These are phyloP conservation scores for Ramaria rubella DNA, from an alignment of 768 basidiomycete species.

Conservation along the genomic window DNA sequence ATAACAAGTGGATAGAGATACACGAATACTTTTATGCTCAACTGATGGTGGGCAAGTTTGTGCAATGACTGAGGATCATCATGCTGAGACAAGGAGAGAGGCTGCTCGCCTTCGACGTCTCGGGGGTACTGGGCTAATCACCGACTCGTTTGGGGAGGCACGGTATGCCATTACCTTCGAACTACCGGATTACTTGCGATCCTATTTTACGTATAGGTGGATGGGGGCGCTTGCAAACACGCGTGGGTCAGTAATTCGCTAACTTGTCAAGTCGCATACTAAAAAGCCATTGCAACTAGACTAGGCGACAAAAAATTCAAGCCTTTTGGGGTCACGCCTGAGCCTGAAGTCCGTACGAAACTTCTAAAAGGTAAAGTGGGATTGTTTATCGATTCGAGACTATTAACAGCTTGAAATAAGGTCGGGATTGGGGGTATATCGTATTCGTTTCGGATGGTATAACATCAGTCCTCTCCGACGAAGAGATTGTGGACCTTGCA, in stretches of 20 bases:
- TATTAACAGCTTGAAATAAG: conserved; percentile 34
- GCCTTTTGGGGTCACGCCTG: conserved; percentile 84
- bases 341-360: conserved; percentile 78
- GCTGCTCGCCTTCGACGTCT: conserved; percentile 77
- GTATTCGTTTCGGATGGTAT: conserved; percentile 92
- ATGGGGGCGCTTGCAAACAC: conserved; percentile 95
- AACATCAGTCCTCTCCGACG: conserved; percentile 84
- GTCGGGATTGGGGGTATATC: conserved; percentile 78
- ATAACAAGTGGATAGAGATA: conserved; percentile 54
- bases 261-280: neutral
- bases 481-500: conserved; percentile 89
- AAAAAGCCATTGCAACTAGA: conserved; percentile 24
- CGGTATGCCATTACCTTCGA: conserved; percentile 40
- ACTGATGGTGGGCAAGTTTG: conserved; percentile 65
- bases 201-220: conserved; percentile 47
- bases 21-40: conserved; percentile 77
- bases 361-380: conserved; percentile 65
- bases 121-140: conserved; percentile 85
- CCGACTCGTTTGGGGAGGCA: conserved; percentile 91
- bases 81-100: conserved; percentile 88
- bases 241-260: conserved; percentile 47
- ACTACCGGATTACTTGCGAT: neutral
- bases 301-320: conserved; percentile 88
- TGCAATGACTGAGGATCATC: conserved; percentile 91
- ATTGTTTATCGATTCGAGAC: neutral